phyloP scores from a whole-genome alignment of 2,329 filamentous ascomycete species.

The Periglandula ipomoeae region DNA sequence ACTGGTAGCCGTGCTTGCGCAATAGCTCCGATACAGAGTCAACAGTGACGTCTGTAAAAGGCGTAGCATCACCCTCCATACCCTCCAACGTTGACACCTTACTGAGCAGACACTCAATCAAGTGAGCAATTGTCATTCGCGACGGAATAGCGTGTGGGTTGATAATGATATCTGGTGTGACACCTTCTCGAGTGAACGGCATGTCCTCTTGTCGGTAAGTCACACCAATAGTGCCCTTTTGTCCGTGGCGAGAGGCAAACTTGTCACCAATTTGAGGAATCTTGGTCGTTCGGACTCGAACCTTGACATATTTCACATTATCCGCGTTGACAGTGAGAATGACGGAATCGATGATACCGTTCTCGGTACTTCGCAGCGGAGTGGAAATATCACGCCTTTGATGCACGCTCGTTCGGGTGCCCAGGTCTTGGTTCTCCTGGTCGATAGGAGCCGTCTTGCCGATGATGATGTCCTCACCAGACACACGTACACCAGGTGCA shows the following conservation, averaged over 20 bases:
- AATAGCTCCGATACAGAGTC: conserved; percentile 84
- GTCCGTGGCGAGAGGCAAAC: conserved; percentile 97
- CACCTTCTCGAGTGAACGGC: conserved; percentile 89
- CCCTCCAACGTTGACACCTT: conserved; percentile 92
- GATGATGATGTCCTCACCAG: conserved; percentile 97
- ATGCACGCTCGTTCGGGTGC: conserved; percentile 81
- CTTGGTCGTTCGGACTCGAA: conserved; percentile 94
- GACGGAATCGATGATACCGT: conserved; percentile 90
- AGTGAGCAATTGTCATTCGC: conserved; percentile 99
- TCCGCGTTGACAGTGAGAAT: conserved; percentile 91
- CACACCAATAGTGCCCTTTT: conserved; percentile 98
- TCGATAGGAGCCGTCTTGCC: conserved; percentile 96
- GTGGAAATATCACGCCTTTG: conserved; percentile 94
- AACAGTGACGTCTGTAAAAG: conserved; percentile 95
- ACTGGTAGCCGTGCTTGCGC: conserved; percentile 86
- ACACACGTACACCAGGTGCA: conserved; percentile 85
- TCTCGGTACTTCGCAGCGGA: conserved; percentile 88
- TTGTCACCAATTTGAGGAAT: conserved; percentile 98
- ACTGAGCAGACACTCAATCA: conserved; percentile 96
- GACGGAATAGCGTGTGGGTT: conserved; percentile 99
- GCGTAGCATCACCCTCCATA: conserved; percentile 93
- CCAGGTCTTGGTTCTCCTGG: conserved; percentile 85
- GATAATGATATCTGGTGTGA: conserved; percentile 94
- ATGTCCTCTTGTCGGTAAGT: conserved; percentile 97
- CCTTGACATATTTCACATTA: conserved; percentile 92